Percentiles rank a stretch among this genome's conserved stretches.
Conservation (phyloP, 352 stramenopile species). For the Globisporangium acanthophoron region DNA sequence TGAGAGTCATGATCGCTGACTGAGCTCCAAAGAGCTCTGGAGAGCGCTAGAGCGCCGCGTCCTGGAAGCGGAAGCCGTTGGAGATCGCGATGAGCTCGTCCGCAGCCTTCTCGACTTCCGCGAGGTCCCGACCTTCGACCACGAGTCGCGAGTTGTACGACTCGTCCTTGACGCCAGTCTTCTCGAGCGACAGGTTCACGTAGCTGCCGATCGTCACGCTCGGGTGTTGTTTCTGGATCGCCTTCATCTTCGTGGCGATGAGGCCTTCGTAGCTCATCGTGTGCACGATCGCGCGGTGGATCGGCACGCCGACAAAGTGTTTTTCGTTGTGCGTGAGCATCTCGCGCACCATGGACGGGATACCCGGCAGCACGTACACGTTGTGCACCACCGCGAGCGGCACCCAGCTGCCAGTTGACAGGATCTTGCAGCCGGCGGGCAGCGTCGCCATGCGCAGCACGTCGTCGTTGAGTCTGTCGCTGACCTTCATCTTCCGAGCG, state of each 20-base stretch:
- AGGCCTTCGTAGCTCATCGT: slow-evolving; percentile 65
- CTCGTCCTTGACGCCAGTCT: slow-evolving; percentile 42
- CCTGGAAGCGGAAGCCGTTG: slow-evolving; percentile 20
- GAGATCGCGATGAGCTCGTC: slow-evolving; percentile 27
- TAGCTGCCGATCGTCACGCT: slow-evolving; percentile 80
- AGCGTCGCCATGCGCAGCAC: slow-evolving; percentile 71
- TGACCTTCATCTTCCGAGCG: slow-evolving; percentile 27
- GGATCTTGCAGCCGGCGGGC: slow-evolving; percentile 45
- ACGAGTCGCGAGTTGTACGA: slow-evolving; percentile 70
- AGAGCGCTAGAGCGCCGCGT: not conserved
- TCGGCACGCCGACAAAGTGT: slow-evolving; percentile 72
- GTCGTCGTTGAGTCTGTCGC: slow-evolving; percentile 55
- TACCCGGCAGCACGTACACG: slow-evolving; percentile 81
- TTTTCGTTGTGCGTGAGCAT: slow-evolving; percentile 80
- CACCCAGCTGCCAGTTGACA: slow-evolving; percentile 59
- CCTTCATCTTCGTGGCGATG: slow-evolving; percentile 55
- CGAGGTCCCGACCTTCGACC: slow-evolving; percentile 47
- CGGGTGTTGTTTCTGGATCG: slow-evolving; percentile 58
- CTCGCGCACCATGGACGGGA: slow-evolving; percentile 72
- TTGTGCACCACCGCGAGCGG: slow-evolving; percentile 76
- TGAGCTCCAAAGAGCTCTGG: not conserved
- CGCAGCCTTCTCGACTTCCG: slow-evolving; percentile 49
- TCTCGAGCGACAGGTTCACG: slow-evolving; percentile 67
- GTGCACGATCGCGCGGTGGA: slow-evolving; percentile 69
- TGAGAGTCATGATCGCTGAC: not conserved